Conservation (phyloP, 1,284 basidiomycete genomes). For the Heterobasidion occidentale region DNA sequence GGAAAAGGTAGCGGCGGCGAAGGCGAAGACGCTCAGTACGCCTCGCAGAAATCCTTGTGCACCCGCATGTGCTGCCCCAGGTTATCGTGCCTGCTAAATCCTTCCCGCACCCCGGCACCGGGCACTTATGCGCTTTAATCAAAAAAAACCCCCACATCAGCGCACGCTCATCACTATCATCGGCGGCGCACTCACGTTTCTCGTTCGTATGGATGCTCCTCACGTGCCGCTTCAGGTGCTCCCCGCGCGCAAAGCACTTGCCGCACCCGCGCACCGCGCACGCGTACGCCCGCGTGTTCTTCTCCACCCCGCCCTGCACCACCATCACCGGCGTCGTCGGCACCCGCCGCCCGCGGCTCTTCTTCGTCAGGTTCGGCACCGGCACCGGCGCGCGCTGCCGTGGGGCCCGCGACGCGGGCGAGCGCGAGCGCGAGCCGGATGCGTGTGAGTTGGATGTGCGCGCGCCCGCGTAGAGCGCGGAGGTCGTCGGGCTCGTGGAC, state of each 20-base stretch:
- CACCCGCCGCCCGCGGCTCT: constrained; percentile 61
- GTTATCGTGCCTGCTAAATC: constrained; percentile 84
- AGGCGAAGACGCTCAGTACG: neutral
- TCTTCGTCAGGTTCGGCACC: constrained; percentile 67
- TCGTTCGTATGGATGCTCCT: constrained; percentile 76
- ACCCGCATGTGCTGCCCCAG: constrained; percentile 74
- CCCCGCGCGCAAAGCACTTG: constrained; percentile 71
- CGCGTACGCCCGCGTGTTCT: constrained; percentile 52
- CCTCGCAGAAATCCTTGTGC: constrained; percentile 44
- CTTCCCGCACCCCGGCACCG: constrained; percentile 70
- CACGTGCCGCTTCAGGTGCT: constrained; percentile 75
- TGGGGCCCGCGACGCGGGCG: constrained; percentile 12
- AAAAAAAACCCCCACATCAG: constrained; percentile 4
- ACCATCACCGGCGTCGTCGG: constrained; percentile 45
- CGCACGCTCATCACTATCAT: constrained; percentile 1
- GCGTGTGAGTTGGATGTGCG: neutral
- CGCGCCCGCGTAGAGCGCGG: neutral
- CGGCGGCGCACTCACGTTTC: constrained; percentile 49
- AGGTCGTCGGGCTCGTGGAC: constrained; percentile 13
- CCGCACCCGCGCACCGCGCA: constrained; percentile 72
- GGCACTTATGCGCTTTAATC: constrained; percentile 63
- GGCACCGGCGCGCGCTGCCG: constrained; percentile 48
- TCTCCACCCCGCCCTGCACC: constrained; percentile 26
- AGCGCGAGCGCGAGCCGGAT: constrained; percentile 20
- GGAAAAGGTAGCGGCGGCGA: no score